Percentiles rank a stretch among this genome's conserved stretches.
Evolutionary conservation across 2,329 filamentous ascomycete genomes (phyloP).

Genomic region (Colletotrichum spinosum): DNA sequence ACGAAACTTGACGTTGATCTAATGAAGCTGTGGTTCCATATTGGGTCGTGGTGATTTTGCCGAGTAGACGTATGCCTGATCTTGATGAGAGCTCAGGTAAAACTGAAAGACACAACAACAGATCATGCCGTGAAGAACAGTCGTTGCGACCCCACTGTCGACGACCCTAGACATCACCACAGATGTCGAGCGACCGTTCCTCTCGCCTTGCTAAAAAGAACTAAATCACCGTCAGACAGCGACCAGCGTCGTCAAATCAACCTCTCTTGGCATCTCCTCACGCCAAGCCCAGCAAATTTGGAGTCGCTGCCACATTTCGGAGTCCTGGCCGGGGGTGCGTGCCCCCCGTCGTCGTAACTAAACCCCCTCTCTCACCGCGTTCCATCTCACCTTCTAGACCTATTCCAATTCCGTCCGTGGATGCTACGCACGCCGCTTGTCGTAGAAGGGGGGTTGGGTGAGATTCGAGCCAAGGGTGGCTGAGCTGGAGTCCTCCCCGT

Average conservation of each 20-base stretch:
- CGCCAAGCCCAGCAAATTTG: neutral
- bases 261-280: constrained; percentile 5
- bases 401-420: neutral
- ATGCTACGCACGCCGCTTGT: neutral
- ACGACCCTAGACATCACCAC: no score
- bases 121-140: no score
- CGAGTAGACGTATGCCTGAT: no score
- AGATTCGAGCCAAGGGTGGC: neutral
- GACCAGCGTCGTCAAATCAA: neutral
- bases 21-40: no score
- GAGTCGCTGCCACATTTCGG: neutral
- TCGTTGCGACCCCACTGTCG: no score
- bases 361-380: neutral
- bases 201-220: neutral
- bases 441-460: neutral
- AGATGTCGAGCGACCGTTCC: no score
- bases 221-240: neutral
- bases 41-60: no score
- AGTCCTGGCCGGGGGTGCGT: neutral
- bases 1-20: neutral
- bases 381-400: neutral
- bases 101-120: no score
- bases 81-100: neutral
- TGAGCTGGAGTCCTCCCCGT: no score
- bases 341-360: neutral